These are phyloP conservation scores for Coffea humblotiana DNA, from an alignment of 305 asterid genomes.

Conservation along the genomic window DNA sequence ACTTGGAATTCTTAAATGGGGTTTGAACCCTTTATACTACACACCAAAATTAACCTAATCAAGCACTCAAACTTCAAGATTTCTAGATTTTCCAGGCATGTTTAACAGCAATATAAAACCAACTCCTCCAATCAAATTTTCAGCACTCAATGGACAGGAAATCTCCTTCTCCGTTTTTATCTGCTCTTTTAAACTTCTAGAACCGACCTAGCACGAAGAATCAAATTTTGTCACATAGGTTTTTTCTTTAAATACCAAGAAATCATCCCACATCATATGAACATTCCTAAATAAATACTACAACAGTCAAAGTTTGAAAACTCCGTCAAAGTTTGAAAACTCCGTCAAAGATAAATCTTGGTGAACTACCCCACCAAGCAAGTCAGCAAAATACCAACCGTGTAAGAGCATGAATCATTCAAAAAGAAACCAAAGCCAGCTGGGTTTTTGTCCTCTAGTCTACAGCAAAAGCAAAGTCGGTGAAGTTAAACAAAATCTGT, in stretches of 20 bases:
- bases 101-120: constrained; percentile 22
- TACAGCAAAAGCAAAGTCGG: no score
- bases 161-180: neutral
- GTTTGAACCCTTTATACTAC: constrained; percentile 18
- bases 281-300: constrained; percentile 15
- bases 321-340: constrained; percentile 39
- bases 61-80: constrained; percentile 29
- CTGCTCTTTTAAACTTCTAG: constrained; percentile 20
- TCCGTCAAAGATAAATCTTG: constrained; percentile 35
- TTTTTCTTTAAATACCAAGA: constrained; percentile 3
- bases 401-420: neutral
- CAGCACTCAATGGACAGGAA: constrained; percentile 23
- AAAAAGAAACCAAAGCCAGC: constrained; percentile 9
- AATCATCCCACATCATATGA: constrained; percentile 21
- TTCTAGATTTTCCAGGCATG: constrained; percentile 14
- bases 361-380: constrained; percentile 40
- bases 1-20: constrained; percentile 16
- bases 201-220: constrained; percentile 12
- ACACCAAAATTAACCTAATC: constrained; percentile 20
- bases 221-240: constrained; percentile 11
- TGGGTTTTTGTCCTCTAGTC: neutral
- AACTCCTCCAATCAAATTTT: constrained; percentile 21
- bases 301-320: constrained; percentile 25
- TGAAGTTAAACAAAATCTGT: no score
- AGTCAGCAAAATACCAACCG: constrained; percentile 3